These are phyloP conservation scores for Hippophae tibetana DNA, from an alignment of 306 rosid species.

Conservation along the genomic window DNA sequence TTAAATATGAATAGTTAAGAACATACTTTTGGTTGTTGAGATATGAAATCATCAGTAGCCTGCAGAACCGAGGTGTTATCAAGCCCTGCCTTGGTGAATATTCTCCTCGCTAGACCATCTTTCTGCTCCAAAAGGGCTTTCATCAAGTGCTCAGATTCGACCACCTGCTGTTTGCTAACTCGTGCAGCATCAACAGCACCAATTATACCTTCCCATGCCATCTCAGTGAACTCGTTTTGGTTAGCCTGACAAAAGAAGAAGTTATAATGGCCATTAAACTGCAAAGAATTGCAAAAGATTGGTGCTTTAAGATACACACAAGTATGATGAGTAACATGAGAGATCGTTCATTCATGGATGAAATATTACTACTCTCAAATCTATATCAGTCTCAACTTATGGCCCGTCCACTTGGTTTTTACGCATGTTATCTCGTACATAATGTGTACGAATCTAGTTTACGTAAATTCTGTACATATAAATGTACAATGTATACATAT, in stretches of 20 bases:
- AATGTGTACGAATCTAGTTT: no score
- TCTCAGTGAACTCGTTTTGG: constrained; percentile 77
- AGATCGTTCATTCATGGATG: no score
- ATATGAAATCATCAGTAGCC: constrained; percentile 75
- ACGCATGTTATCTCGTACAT: no score
- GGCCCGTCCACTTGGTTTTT: no score
- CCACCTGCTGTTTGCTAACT: constrained; percentile 67
- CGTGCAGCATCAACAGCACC: constrained; percentile 87
- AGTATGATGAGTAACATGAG: neutral
- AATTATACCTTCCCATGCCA: constrained; percentile 92
- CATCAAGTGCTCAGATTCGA: constrained; percentile 92
- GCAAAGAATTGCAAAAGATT: neutral
- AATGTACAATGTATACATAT: no score
- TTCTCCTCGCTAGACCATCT: constrained; percentile 83
- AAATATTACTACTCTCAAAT: no score
- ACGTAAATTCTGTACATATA: no score
- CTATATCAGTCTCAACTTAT: no score
- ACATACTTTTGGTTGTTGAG: constrained; percentile 74
- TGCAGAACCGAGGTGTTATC: constrained; percentile 84
- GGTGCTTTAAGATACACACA: neutral
- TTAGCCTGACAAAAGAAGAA: constrained; percentile 32
- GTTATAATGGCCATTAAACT: neutral
- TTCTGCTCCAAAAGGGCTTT: constrained; percentile 94
- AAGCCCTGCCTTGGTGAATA: constrained; percentile 78
- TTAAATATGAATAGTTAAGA: constrained; percentile 1